Conservation (phyloP, 2,329 filamentous ascomycete genomes). For the Botrytis porri region DNA sequence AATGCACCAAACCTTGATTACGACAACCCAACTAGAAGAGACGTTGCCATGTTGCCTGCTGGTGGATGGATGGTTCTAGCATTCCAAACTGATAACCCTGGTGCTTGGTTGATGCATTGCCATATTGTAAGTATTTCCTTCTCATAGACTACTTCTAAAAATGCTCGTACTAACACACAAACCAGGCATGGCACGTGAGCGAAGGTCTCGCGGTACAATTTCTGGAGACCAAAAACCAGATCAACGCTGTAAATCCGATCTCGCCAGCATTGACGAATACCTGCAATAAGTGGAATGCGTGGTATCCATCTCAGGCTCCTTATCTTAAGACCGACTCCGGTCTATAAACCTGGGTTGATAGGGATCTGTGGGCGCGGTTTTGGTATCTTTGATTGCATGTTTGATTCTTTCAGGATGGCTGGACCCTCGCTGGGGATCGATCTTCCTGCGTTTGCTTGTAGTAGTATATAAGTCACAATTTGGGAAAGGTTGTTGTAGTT, state of each 20-base stretch:
- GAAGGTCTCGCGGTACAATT: slow-evolving; percentile 18
- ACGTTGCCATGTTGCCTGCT: slow-evolving; percentile 45
- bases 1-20: slow-evolving; percentile 21
- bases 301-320: slow-evolving; percentile 21
- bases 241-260: slow-evolving; percentile 18
- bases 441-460: background rate
- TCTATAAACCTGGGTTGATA: slow-evolving; percentile 21
- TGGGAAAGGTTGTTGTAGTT: background rate
- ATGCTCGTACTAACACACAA: background rate
- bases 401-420: background rate
- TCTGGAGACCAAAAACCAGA: slow-evolving; percentile 9
- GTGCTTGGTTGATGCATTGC: slow-evolving; percentile 33
- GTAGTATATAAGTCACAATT: background rate
- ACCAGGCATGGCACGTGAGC: slow-evolving; percentile 15
- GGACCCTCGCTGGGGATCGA: background rate
- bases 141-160: background rate
- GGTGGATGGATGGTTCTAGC: slow-evolving; percentile 26
- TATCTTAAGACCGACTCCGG: slow-evolving; percentile 34
- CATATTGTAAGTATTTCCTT: slow-evolving; percentile 19
- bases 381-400: background rate
- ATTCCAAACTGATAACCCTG: slow-evolving; percentile 40
- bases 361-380: background rate
- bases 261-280: slow-evolving; percentile 25
- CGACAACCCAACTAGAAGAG: slow-evolving; percentile 48
- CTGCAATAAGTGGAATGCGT: slow-evolving; percentile 31